Evolutionary conservation across 2,329 filamentous ascomycete species (phyloP), one percentile per base, ranked within the genome.

Genomic region (Teratosphaeria nubilosa): DNA sequence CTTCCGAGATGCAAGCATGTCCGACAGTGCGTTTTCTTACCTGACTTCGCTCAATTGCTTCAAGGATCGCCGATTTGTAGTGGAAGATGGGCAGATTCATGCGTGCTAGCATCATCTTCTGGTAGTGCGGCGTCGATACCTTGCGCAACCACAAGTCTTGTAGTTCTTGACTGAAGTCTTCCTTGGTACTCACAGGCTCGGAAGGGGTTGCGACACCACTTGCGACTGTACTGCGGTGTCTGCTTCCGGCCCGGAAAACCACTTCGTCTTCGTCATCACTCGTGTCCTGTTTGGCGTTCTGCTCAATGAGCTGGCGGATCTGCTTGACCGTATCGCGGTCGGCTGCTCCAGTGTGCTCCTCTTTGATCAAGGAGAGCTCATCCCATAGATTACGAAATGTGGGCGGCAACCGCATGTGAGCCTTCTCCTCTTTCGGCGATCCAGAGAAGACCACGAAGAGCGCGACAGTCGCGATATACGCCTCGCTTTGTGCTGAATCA

Each of bases 71-170:
- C 13, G 88, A 77, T 64, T 86, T 86, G 71, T 94, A 96, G 13
- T 82, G 80, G 83, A 88, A 96, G 78, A 99, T 96, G 0, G 94
- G 94, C 20, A 99, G 81, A 65, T 87, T 87, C 78, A 84, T 86
- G 58, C 94, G 85, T 32, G 81, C 84, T 70, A 81, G 75, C 56
- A 92, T 80, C 94, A 99, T 97, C 7, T 78, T 77, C 65, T 90
- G 86, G 68, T 88, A 97, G 54, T 81, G 70, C 11, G 74, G 62
- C 0, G 77, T 76, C 7, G 77, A 77, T 1, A 73, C 67, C 63
- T 83, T 84, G 9, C 76, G 72, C 16, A 66, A 63, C 82, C 82
- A 85, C 25, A 82, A 63, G 3, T 76, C 75, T 63, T 71, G 72
- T 20, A 83, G 66, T 10, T 74, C 72, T n/a, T 77, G 74, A 10